Percentiles rank a stretch among this genome's conserved stretches.
These are phyloP conservation scores for Cladophialophora psammophila DNA, from an alignment of 2,329 filamentous ascomycete genomes.

Conservation along the genomic window DNA sequence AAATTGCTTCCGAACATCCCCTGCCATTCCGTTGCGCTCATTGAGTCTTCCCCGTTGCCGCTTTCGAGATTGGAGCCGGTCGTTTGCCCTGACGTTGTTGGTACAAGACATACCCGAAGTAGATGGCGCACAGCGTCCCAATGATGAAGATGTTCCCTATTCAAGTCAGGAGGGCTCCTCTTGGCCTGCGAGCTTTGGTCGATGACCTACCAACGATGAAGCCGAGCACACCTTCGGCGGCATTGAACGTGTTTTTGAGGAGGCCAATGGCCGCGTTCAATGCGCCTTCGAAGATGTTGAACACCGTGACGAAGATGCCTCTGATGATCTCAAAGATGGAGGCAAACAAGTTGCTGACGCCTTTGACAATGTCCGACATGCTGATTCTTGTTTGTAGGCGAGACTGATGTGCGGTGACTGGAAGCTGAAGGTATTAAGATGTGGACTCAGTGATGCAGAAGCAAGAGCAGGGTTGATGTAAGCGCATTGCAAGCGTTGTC, in stretches of 20 bases:
- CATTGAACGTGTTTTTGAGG: slow-evolving; percentile 35
- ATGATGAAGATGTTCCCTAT: slow-evolving; percentile 36
- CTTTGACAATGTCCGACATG: slow-evolving; percentile 36
- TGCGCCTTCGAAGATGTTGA: slow-evolving; percentile 33
- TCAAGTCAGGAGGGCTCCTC: slow-evolving; percentile 14
- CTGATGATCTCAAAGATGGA: slow-evolving; percentile 37
- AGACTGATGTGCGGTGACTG: background rate
- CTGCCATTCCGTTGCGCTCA: background rate
- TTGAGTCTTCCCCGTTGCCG: slow-evolving; percentile 29
- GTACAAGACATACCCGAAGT: slow-evolving; percentile 35
- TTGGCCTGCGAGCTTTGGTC: background rate
- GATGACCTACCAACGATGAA: slow-evolving; percentile 34
- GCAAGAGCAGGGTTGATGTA: background rate
- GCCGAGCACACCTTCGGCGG: slow-evolving; percentile 34
- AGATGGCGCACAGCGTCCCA: slow-evolving; percentile 30
- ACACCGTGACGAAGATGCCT: slow-evolving; percentile 30
- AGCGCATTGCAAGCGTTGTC: background rate
- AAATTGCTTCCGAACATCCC: background rate
- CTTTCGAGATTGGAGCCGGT: slow-evolving; percentile 33
- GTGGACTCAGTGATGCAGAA: background rate
- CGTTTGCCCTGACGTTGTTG: slow-evolving; percentile 37
- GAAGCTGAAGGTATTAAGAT: background rate
- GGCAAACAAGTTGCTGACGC: slow-evolving; percentile 31
- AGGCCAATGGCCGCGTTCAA: slow-evolving; percentile 36
- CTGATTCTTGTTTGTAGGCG: slow-evolving; percentile 2